phyloP scores from a whole-genome alignment of 2,329 filamentous ascomycete species.

The Lasiodiplodia sp. region DNA sequence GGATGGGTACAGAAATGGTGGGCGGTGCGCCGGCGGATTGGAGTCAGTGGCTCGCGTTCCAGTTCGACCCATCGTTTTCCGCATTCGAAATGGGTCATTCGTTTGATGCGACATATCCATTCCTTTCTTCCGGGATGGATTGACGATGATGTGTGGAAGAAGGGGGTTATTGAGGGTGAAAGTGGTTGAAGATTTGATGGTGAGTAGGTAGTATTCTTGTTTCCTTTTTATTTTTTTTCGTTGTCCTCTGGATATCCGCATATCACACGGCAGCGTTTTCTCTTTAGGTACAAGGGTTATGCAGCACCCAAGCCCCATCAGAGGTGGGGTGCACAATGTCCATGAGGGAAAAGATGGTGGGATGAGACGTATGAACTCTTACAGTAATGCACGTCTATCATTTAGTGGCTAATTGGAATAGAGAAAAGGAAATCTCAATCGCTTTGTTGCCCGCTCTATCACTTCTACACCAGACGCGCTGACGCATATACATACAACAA shows the following conservation, averaged over 20 bases:
- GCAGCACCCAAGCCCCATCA: too few relatives aligned
- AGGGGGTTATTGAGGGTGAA: neutral
- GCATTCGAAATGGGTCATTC: constrained; percentile 20
- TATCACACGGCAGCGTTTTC: too few relatives aligned
- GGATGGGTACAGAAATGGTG: constrained; percentile 2
- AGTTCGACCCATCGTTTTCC: constrained; percentile 17
- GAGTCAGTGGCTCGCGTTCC: constrained; percentile 27
- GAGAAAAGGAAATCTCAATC: neutral
- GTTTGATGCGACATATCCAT: constrained; percentile 11
- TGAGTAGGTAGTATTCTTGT: too few relatives aligned
- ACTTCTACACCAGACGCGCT: neutral
- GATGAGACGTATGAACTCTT: neutral
- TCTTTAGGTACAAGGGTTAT: too few relatives aligned
- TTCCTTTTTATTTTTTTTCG: too few relatives aligned
- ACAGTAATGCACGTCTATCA: neutral
- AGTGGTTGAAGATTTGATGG: neutral
- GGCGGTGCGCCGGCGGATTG: constrained; percentile 14
- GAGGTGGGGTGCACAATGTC: too few relatives aligned
- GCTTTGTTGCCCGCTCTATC: neutral
- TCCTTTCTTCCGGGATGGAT: neutral
- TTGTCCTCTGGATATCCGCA: too few relatives aligned
- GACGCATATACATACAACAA: neutral
- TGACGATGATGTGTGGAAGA: neutral
- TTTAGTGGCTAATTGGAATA: neutral
- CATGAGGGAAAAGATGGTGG: neutral